Evolutionary conservation across 2,329 filamentous ascomycete genomes (phyloP), one percentile per base, ranked within the genome.

Genomic region (Arthroderma uncinatum): DNA sequence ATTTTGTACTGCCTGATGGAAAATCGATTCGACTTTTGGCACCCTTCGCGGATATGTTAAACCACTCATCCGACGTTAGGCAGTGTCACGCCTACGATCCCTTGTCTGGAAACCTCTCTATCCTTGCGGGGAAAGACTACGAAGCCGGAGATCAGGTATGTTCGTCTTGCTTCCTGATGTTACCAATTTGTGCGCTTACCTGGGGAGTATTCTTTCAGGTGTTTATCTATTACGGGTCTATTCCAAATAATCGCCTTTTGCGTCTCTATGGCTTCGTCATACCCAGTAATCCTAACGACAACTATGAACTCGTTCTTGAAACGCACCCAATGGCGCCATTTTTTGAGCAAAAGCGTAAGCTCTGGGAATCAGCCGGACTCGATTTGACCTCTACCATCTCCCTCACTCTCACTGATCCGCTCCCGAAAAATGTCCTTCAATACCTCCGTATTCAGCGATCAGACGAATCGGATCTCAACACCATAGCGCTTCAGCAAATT

Each of bases 251-350:
- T 59, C 68, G 68, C 37, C 67, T 72, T 59, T 64, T 70, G 61
- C 67, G 68, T 64, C 68, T 72, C 57, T 72, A 71, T 61, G 68
- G 68, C 62, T 72, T 72, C 61, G 64, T 72, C 53, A 54, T 71
- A 55, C 67, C 66, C n/a, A 64, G 57, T 53, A 71, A 70, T 60
- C 68, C 68, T 52, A 65, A 70, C 61, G 66, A 72, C 62, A 69
- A 62, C 63, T 71, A 72, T 63, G 67, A 71, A 53, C 65, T 71
- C 37, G 66, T 71, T 59, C 68, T 72, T 54, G 54, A 65, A 60
- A 72, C 69, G 50, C 65, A 67, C 58, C 64, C 68, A 48, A 59
- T 60, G 61, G 68, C 68, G 39, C 68, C 68, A 53, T 58, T 69
- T 40, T 72, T 66, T 59, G 64, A 69, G 60, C 63, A 65, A 59